phyloP scores from a whole-genome alignment of 805 yeast species.

The Candida boidinii region DNA sequence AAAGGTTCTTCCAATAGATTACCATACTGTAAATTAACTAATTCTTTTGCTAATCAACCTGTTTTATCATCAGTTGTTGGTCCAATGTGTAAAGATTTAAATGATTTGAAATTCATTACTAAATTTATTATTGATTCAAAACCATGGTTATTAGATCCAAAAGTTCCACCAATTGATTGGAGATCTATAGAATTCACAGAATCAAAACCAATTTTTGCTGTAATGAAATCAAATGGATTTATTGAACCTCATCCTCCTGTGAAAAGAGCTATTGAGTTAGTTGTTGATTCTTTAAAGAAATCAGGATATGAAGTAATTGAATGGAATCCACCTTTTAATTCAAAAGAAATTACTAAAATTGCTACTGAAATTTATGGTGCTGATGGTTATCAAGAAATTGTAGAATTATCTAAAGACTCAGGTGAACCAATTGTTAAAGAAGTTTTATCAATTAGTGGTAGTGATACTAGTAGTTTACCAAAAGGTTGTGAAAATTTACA shows the following conservation, averaged over 20 bases:
- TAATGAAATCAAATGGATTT: constrained; percentile 34
- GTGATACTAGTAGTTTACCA: constrained; percentile 4
- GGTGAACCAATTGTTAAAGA: constrained; percentile 23
- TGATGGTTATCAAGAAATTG: constrained; percentile 20
- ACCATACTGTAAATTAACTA: constrained; percentile 21
- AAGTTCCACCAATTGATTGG: constrained; percentile 30
- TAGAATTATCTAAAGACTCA: constrained; percentile 13
- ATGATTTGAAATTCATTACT: constrained; percentile 28
- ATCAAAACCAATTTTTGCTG: constrained; percentile 25
- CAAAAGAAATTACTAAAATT: constrained; percentile 18
- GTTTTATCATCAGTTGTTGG: constrained; percentile 26
- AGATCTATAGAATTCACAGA: constrained; percentile 1
- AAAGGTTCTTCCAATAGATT: constrained; percentile 27
- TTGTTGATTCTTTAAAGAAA: constrained; percentile 17
- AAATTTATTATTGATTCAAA: constrained; percentile 28
- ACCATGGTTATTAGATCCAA: constrained; percentile 45
- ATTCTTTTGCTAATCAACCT: constrained; percentile 25
- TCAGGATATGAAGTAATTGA: constrained; percentile 36
- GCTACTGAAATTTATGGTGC: constrained; percentile 16
- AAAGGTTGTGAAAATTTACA: constrained; percentile 12
- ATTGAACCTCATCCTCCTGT: constrained; percentile 53
- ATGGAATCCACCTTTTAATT: constrained; percentile 22
- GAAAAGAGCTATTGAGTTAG: constrained; percentile 30
- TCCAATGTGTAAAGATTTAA: constrained; percentile 22
- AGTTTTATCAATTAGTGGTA: constrained; percentile 2